These are phyloP conservation scores for Wickerhamiella slavikovae DNA, from an alignment of 805 yeast species.

Conservation along the genomic window DNA sequence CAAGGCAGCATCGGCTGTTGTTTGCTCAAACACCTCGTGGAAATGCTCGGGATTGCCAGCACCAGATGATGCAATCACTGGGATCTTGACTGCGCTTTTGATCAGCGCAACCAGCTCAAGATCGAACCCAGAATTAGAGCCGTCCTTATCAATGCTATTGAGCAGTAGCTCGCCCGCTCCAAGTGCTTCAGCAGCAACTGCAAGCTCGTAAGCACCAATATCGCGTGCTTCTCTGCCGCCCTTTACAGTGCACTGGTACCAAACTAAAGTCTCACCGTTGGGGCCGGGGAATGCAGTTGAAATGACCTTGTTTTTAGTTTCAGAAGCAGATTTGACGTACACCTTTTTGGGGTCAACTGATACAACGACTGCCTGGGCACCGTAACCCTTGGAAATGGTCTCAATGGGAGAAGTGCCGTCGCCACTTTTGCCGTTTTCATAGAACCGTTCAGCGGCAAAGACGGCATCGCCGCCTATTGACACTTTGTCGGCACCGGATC, in stretches of 20 bases:
- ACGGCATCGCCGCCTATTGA: constrained; percentile 98
- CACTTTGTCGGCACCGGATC: constrained; percentile 95
- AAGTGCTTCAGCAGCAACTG: constrained; percentile 68
- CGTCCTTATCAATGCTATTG: constrained; percentile 94
- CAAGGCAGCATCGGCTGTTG: constrained; percentile 84
- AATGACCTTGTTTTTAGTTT: constrained; percentile 41
- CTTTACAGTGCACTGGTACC: constrained; percentile 89
- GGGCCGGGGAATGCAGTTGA: constrained; percentile 55
- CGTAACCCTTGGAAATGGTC: constrained; percentile 78
- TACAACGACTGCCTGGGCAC: constrained; percentile 92
- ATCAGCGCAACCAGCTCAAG: constrained; percentile 64
- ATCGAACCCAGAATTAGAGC: constrained; percentile 87
- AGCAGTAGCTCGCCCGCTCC: constrained; percentile 94
- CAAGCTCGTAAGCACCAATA: constrained; percentile 78
- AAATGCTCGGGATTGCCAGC: constrained; percentile 91
- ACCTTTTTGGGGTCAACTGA: constrained; percentile 94
- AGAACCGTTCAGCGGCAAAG: constrained; percentile 65
- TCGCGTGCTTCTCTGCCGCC: constrained; percentile 90
- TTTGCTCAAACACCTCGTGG: constrained; percentile 61
- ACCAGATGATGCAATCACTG: constrained; percentile 95
- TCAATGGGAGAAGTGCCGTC: constrained; percentile 80
- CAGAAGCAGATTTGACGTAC: constrained; percentile 43
- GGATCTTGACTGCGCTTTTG: constrained; percentile 58
- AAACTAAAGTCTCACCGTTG: constrained; percentile 71
- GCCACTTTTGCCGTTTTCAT: constrained; percentile 32